These are phyloP conservation scores for Cladosporium oxysporum DNA, from an alignment of 2,329 filamentous ascomycete species.

Conservation along the genomic window DNA sequence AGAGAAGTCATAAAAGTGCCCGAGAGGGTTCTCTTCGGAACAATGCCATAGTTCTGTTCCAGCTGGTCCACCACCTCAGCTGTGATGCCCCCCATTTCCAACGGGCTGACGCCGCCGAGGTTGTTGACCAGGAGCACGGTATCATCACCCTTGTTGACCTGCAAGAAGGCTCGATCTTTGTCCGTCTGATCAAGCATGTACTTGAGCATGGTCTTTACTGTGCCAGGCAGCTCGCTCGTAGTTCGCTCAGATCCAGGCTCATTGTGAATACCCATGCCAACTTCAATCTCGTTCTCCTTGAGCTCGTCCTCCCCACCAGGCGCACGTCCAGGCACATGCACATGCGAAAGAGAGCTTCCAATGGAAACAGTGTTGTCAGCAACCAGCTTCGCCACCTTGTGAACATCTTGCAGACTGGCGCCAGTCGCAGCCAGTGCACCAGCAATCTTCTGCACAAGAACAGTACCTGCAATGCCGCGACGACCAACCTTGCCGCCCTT, in stretches of 20 bases:
- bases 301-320: slow-evolving; percentile 61
- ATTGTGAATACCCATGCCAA: slow-evolving; percentile 77
- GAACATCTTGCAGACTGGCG: slow-evolving; percentile 66
- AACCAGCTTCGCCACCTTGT: slow-evolving; percentile 68
- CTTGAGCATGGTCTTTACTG: slow-evolving; percentile 62
- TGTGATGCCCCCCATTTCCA: slow-evolving; percentile 73
- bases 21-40: slow-evolving; percentile 61
- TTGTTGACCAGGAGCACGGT: slow-evolving; percentile 74
- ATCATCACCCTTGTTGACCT: slow-evolving; percentile 61
- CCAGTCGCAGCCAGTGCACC: slow-evolving; percentile 77
- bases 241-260: slow-evolving; percentile 45
- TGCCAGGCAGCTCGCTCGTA: slow-evolving; percentile 43
- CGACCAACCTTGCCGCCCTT: slow-evolving; percentile 90
- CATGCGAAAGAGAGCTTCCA: slow-evolving; percentile 81
- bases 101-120: slow-evolving; percentile 69
- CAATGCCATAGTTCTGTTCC: slow-evolving; percentile 58
- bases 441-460: slow-evolving; percentile 86
- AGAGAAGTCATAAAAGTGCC: slow-evolving; percentile 73
- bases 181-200: slow-evolving; percentile 65
- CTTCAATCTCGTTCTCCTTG: slow-evolving; percentile 60
- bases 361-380: slow-evolving; percentile 80
- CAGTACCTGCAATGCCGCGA: slow-evolving; percentile 86
- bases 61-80: slow-evolving; percentile 66
- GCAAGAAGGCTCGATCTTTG: slow-evolving; percentile 69
- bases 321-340: slow-evolving; percentile 83